A percentile compares a stretch with the other conserved stretches of the same genome.
Evolutionary conservation across 345 rosid species (phyloP).

Genomic region (Populus alba): DNA sequence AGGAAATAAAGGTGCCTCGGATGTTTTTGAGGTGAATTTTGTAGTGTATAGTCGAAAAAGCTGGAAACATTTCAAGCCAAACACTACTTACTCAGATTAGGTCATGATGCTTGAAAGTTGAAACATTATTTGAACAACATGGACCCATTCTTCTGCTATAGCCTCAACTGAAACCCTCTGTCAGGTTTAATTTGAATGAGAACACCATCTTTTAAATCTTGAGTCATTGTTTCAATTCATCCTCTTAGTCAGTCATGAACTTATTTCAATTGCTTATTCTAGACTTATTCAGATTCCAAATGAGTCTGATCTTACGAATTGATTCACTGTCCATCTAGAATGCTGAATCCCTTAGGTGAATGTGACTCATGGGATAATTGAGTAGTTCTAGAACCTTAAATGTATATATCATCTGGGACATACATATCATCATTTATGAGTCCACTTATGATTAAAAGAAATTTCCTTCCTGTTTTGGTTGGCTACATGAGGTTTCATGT

Average conservation of each 20-base stretch:
- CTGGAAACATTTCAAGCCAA: background rate
- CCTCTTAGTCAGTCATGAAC: background rate
- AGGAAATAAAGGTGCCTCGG: background rate
- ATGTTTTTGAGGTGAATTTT: background rate
- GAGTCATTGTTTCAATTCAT: background rate
- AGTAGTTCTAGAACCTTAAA: constrained; percentile 4
- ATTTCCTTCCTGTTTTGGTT: constrained; percentile 19
- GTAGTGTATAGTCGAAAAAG: background rate
- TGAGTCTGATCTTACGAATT: background rate
- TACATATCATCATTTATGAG: constrained; percentile 2
- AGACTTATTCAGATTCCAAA: background rate
- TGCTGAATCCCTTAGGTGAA: background rate
- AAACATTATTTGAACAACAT: background rate
- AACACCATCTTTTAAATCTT: background rate
- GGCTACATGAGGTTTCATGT: constrained; percentile 30
- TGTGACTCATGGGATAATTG: background rate
- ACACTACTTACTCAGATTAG: background rate
- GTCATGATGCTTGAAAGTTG: background rate
- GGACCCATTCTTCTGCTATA: background rate
- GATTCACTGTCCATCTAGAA: background rate
- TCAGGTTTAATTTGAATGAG: background rate
- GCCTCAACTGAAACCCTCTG: background rate
- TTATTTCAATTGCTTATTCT: background rate
- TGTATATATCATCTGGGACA: constrained; percentile 3
- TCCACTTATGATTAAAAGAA: constrained; percentile 15